phyloP scores from a whole-genome alignment of 495 filamentous ascomycete genomes.

The Melanomma pulvis-pyrius region DNA sequence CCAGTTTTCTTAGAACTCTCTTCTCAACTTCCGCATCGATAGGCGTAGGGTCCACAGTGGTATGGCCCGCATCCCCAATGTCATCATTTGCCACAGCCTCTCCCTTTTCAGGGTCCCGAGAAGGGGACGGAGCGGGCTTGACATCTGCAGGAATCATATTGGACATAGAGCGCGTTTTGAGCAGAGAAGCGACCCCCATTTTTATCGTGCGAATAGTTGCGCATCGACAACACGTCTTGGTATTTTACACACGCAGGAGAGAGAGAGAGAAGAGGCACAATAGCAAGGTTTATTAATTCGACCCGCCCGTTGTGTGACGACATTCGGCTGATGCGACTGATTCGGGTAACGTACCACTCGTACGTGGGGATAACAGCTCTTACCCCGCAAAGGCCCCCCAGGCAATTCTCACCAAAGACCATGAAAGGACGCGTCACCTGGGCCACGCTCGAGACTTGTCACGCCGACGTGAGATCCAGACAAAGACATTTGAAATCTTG shows the following conservation, averaged over 20 bases:
- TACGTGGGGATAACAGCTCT: neutral
- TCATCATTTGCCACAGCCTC: neutral
- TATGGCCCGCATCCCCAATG: neutral
- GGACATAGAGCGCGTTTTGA: neutral
- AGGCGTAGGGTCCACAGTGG: neutral
- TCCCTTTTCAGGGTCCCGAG: neutral
- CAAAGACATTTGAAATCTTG: too few relatives aligned
- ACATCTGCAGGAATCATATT: neutral
- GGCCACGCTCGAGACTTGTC: too few relatives aligned
- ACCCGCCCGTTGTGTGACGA: neutral
- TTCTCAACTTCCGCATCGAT: constrained; percentile 57
- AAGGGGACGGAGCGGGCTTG: neutral
- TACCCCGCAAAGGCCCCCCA: neutral
- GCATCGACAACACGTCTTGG: too few relatives aligned
- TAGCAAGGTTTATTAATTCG: neutral
- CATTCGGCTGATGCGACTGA: neutral
- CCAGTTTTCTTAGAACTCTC: constrained; percentile 68
- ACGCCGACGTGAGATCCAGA: too few relatives aligned
- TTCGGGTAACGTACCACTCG: too few relatives aligned
- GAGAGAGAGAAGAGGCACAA: neutral
- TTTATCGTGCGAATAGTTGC: neutral
- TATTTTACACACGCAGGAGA: too few relatives aligned
- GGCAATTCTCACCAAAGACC: too few relatives aligned
- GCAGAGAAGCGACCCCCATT: neutral
- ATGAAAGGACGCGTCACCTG: too few relatives aligned